Base-by-base conservation (phyloP, 208 protist species). In the Leishmania tarentolae region DNA sequence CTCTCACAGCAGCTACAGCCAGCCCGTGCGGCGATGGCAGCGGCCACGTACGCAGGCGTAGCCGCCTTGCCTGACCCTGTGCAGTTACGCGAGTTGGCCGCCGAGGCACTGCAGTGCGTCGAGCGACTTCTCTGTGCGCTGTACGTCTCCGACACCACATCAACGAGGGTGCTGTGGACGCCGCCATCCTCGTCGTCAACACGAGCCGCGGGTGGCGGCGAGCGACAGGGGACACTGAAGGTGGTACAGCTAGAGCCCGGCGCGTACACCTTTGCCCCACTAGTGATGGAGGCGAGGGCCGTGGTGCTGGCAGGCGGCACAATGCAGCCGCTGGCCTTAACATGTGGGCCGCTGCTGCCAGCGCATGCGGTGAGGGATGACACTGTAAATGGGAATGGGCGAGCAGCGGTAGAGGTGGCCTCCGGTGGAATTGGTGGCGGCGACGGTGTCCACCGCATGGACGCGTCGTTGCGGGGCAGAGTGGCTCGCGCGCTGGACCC, bases 281-380 rank as follows among this genome's bases (percentile, higher is more conserved):
- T 96, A 11, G 61, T 93, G 53, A 76, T 77, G 52, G 82, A 93
- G 28, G 91, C 95, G 2, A 82, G 83, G 47, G 84, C 90, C 0
- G 88, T 94, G 21, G 85, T 99, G 35, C 81, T 99, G 37, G 94
- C 94, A 11, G 97, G 98, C 35, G 98, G 98, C 28, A 99, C 98
- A 0, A 98, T 99, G 95, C 91, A 96, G 79, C 98, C 98, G 0
- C 87, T 98, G 28, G 79, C 85, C 15, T 91, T 98, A 17, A 92
- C 96, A 75, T 91, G 90, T 74, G 87, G 88, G 4, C 91, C 96
- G 15, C 87, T 99, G 15, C 79, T 98, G 9, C 72, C 84, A 0
- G 13, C 40, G 50, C 47, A 17, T 40, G 9, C 68, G 15, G 52
- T 19, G 40, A 0, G 8, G 5, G 17, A 37, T n/a, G 5, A 2